A percentile compares a stretch with the other conserved stretches of the same genome.
phyloP scores from a whole-genome alignment of 768 basidiomycete genomes.

The Termitomyces sp. region DNA sequence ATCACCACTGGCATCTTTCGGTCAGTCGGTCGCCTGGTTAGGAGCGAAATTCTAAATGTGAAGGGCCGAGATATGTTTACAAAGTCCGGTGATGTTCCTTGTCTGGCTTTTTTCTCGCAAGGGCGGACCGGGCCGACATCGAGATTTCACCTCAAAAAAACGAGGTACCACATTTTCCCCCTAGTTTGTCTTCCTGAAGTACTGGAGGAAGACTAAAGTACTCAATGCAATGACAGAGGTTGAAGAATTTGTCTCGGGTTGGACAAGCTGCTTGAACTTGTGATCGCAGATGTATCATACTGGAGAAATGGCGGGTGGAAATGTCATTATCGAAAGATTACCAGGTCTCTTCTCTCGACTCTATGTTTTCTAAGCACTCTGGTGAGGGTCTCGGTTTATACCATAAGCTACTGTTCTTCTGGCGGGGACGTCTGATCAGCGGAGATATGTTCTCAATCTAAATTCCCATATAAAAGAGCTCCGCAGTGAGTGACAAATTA shows the following conservation, averaged over 20 bases:
- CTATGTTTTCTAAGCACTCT: background rate
- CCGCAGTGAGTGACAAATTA: too few relatives aligned
- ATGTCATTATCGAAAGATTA: background rate
- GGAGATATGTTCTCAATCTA: too few relatives aligned
- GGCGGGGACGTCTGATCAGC: background rate
- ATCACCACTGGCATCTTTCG: background rate
- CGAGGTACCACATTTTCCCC: background rate
- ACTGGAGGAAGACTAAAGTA: background rate
- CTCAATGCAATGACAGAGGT: background rate
- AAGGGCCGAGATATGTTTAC: background rate
- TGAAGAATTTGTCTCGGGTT: background rate
- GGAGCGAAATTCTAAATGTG: background rate
- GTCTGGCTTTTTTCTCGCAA: background rate
- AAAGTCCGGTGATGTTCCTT: background rate
- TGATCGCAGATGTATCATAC: too few relatives aligned
- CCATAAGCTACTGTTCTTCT: background rate
- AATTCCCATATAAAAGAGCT: too few relatives aligned
- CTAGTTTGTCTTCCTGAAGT: background rate
- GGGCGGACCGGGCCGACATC: background rate
- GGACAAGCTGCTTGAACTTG: background rate
- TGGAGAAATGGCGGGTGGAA: background rate
- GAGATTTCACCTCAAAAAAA: background rate
- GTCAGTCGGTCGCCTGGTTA: background rate
- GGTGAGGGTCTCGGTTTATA: background rate
- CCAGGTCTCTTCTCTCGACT: background rate